Base-by-base conservation (phyloP, 331 rosid genomes). In the Acacia pycnantha region DNA sequence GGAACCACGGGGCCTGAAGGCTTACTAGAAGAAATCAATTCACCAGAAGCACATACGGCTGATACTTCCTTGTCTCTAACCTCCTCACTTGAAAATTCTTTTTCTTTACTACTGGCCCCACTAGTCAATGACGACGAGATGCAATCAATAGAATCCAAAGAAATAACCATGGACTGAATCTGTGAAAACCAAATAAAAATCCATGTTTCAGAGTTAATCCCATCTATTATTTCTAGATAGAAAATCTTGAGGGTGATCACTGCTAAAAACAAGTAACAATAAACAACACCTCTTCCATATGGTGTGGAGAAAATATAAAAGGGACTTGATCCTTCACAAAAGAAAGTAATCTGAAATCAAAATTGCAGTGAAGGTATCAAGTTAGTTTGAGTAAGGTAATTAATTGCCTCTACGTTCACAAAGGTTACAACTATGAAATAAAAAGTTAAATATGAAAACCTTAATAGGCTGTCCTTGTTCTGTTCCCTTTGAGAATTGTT, bases 261-360 rank as follows among this genome's bases (percentile, higher is more conserved):
- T 62, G 75, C 69, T 56, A 8, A 79, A 81, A 76, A 53, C 31
- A 35, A 31, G 61, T 82, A 44, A 53, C 74, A 86, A 59, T 61
- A 78, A 86, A 84, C 24, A 61, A 76, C 87, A 96, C 99, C 98
- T 94, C 89, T 85, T 89, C 88, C 66, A 90, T 87, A 76, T 81
- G 92, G 77, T 87, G 90, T 2, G 86, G 70, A 59, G 94, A 82
- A 81, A 92, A 87, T 70, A 89, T 77, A 76, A 76, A 85, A 82
- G 89, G 73, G 64, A 48, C 82, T 51, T 77, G 72, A 66, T 84
- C 84, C 89, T 84, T 96, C 62, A 83, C 85, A 67, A 50, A 83
- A 77, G 88, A 90, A 82, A 96, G 90, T 80, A 94, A 88, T 76
- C 99, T 96, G 90, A 70, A 46, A 89, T 2, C 50, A 85, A 74